Evolutionary conservation across 495 filamentous ascomycete genomes (phyloP).

Genomic region (Penicillium mononematosum): DNA sequence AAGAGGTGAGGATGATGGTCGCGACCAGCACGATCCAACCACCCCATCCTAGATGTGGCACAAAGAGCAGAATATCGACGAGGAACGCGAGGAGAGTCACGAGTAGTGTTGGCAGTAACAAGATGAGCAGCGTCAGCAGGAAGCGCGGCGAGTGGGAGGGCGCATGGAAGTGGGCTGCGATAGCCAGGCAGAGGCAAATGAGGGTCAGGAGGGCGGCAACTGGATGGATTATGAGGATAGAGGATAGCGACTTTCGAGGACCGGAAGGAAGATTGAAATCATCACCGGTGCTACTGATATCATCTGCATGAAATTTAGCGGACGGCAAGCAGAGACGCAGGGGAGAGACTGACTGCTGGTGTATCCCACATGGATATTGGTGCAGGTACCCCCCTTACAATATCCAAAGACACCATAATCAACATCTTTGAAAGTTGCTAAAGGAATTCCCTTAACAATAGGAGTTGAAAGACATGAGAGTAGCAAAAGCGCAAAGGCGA

Average conservation of each 20-base stretch:
- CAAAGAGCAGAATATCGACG: conserved; percentile 93
- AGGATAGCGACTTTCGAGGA: conserved; percentile 81
- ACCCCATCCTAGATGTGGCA: conserved; percentile 90
- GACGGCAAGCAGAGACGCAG: conserved; percentile 17
- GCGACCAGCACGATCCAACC: conserved; percentile 93
- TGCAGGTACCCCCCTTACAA: conserved; percentile 66
- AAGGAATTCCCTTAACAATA: conserved; percentile 78
- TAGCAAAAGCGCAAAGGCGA: conserved; percentile 80
- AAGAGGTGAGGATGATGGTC: conserved; percentile 80
- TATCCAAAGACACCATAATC: conserved; percentile 94
- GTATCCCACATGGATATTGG: conserved; percentile 79
- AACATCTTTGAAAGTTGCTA: conserved; percentile 71
- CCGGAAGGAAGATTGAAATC: conserved; percentile 72
- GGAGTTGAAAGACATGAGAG: conserved; percentile 92
- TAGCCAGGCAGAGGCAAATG: conserved; percentile 75
- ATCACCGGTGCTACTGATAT: conserved; percentile 42
- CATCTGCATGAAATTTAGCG: conserved; percentile 31
- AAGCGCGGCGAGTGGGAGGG: conserved; percentile 93
- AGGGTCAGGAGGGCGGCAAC: conserved; percentile 84
- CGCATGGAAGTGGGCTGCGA: conserved; percentile 80
- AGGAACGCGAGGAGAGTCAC: conserved; percentile 85
- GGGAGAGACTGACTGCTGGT: conserved; percentile 64
- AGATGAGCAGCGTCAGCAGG: conserved; percentile 77
- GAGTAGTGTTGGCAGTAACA: conserved; percentile 80
- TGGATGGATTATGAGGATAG: conserved; percentile 89